Percentiles rank a stretch among this genome's conserved stretches.
These are phyloP conservation scores for Penicillium soppii DNA, from an alignment of 495 filamentous ascomycete genomes.

Conservation along the genomic window DNA sequence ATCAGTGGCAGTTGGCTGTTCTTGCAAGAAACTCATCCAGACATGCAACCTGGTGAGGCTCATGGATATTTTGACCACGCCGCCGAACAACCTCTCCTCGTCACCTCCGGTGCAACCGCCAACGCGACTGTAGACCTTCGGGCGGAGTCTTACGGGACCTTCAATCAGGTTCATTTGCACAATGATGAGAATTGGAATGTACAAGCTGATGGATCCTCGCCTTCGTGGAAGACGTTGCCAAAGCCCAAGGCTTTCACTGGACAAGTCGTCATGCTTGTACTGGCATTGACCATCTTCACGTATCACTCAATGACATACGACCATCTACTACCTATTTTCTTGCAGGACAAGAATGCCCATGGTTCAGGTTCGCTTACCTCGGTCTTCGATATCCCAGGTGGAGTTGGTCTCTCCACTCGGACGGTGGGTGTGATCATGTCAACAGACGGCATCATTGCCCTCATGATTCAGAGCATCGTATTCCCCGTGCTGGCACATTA, in stretches of 20 bases:
- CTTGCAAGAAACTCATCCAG: slow-evolving; percentile 78
- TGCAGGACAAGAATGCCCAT: slow-evolving; percentile 62
- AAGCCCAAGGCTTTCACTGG: slow-evolving; percentile 59
- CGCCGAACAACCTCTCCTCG: slow-evolving; percentile 68
- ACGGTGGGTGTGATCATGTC: slow-evolving; percentile 78
- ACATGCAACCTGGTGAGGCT: slow-evolving; percentile 63
- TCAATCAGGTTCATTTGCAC: slow-evolving; percentile 57
- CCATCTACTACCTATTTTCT: slow-evolving; percentile 79
- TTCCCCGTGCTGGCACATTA: slow-evolving; percentile 70
- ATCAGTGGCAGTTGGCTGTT: slow-evolving; percentile 72
- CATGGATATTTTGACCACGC: slow-evolving; percentile 49
- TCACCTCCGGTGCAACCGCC: slow-evolving; percentile 66
- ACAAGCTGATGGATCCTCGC: slow-evolving; percentile 44
- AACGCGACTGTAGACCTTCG: slow-evolving; percentile 69
- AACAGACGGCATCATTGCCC: slow-evolving; percentile 73
- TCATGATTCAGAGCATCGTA: slow-evolving; percentile 73
- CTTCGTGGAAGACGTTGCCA: slow-evolving; percentile 27
- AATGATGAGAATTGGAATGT: slow-evolving; percentile 50
- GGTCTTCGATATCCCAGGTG: slow-evolving; percentile 65
- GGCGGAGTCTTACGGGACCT: slow-evolving; percentile 76
- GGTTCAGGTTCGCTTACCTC: slow-evolving; percentile 24
- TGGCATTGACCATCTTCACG: slow-evolving; percentile 77
- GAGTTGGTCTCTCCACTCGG: slow-evolving; percentile 69
- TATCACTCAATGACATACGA: slow-evolving; percentile 90
- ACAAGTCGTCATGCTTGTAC: slow-evolving; percentile 64